Base-by-base conservation (phyloP, 2,329 filamentous ascomycete genomes). In the Penicillium sp. region DNA sequence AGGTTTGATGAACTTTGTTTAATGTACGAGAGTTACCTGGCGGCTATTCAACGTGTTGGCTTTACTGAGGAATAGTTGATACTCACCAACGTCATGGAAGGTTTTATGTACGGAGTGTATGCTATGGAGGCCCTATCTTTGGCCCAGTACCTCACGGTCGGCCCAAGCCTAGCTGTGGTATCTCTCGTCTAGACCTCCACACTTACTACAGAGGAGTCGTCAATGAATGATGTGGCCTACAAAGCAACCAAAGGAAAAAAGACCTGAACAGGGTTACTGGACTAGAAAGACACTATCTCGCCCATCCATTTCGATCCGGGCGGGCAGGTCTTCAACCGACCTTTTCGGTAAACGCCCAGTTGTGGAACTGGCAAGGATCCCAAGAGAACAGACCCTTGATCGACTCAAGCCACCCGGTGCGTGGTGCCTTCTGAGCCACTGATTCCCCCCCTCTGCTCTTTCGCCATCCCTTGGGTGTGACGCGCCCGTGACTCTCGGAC, bases 311-410 rank as follows among this genome's bases (percentile, higher is more conserved):
- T 54, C 49, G 12, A 58, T 54, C 5, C 12, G 37, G 56, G 17
- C 56, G 56, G 42, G 38, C 43, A n/a, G 43, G 43, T 53, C 56
- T 57, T 63, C 51, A 53, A 57, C 38, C 10, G 11, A 53, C 61
- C 20, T 66, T 71, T 67, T 68, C 12, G 51, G 60, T 61, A 60
- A 62, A 49, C 62, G 57, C 62, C 52, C 45, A 45, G 48, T 22
- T 48, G 57, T 60, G 45, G 50, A 48, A 65, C 58, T 60, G 22
- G 22, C 63, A 66, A 59, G 61, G 63, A 67, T 67, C 43, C 48
- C 20, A 45, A 62, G 60, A 59, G 66, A 69, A 69, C 65, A 68
- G 65, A 65, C 65, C 67, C 67, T 69, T 48, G 65, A 68, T 68
- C 63, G 63, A 49, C 62, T 67, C 50, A 63, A 67, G 65, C 66